Evolutionary conservation across 2,329 filamentous ascomycete genomes (phyloP), one percentile per base, ranked within the genome.

Genomic region (Graphilbum ipis-grandicollis): DNA sequence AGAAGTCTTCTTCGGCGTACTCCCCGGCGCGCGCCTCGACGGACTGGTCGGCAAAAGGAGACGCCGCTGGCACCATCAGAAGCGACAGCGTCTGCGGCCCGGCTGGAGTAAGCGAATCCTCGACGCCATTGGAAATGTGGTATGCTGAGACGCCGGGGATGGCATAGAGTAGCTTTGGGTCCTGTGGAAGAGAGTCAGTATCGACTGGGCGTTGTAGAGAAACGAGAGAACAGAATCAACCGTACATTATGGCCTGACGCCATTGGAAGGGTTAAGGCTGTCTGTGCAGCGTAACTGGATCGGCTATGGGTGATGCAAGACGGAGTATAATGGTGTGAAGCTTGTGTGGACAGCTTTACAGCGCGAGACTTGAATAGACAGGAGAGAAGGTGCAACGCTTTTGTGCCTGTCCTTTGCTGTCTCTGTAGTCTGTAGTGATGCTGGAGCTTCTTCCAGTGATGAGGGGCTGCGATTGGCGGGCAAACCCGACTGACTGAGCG

Each of bases 1-100:
- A 96, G 61, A 94, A 96, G 63, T 96, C 90, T 53, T 94, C 81
- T 51, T 86, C 79, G 4, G 69, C 65, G 2, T 31, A 9, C 13
- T 35, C 29, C 9, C 52, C 52, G 45, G 71, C 65, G 34, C 53
- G 47, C 33, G 66, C 64, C 38, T 71, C 66, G 32, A 71, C 61
- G 39, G 62, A 49, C 9, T 57, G 51, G 40, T 72, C 68, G 34
- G 68, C 65, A 49, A 73, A 81, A 19, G 78, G 71, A 22, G 82
- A 82, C 14, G 79, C 79, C 3, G 88, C 94, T 7, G 88, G 88
- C 15, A 96, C 88, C 88, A 96, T 96, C 49, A 96, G 62, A 39
- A 96, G 67, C 18, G 88, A 93, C 37, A 98, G 67, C 0, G 86
- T 94, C 60, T 94, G 85, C 15, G 85, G 79, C 2, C 86, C 85